phyloP scores from a whole-genome alignment of 805 yeast species.

The Isabelozyma pseudorhagii region DNA sequence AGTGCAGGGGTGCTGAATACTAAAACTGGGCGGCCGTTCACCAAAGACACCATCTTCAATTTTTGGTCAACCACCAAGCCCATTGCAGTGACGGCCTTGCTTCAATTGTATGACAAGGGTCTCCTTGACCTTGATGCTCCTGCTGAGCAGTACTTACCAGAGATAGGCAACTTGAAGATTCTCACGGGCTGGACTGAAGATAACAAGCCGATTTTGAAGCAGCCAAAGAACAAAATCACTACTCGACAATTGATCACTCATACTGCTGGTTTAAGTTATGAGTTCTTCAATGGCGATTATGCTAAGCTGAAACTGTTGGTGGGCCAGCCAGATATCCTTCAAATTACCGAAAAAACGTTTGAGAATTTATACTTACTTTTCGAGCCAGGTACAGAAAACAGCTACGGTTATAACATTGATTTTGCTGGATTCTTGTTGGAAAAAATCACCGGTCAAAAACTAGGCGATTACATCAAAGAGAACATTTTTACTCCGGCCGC shows the following conservation, averaged over 20 bases:
- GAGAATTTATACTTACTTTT: conserved; percentile 19
- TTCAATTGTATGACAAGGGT: conserved; percentile 33
- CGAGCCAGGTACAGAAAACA: conserved; percentile 37
- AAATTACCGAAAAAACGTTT: conserved; percentile 10
- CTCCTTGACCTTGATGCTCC: conserved; percentile 25
- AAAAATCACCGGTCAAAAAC: conserved; percentile 20
- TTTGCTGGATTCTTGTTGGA: conserved; percentile 34
- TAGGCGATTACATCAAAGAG: conserved; percentile 23
- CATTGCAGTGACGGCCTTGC: conserved; percentile 21
- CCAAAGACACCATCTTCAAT: conserved; percentile 14
- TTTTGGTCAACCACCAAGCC: conserved; percentile 30
- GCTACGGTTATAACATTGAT: conserved; percentile 32
- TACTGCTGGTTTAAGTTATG: conserved; percentile 37
- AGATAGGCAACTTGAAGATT: conserved; percentile 20
- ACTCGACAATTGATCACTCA: conserved; percentile 31
- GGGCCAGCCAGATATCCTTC: conserved; percentile 4
- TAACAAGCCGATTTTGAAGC: conserved; percentile 11
- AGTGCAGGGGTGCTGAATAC: conserved; percentile 5
- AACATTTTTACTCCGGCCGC: conserved; percentile 27
- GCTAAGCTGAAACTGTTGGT: conserved; percentile 2
- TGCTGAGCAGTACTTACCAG: conserved; percentile 25
- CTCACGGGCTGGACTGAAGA: conserved; percentile 13
- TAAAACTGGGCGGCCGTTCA: conserved; percentile 1
- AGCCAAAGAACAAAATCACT: conserved; percentile 26
- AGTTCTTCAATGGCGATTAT: conserved; percentile 20